Evolutionary conservation across 1,139 yeast species (phyloP).

Genomic region (Arxiozyma telluris): DNA sequence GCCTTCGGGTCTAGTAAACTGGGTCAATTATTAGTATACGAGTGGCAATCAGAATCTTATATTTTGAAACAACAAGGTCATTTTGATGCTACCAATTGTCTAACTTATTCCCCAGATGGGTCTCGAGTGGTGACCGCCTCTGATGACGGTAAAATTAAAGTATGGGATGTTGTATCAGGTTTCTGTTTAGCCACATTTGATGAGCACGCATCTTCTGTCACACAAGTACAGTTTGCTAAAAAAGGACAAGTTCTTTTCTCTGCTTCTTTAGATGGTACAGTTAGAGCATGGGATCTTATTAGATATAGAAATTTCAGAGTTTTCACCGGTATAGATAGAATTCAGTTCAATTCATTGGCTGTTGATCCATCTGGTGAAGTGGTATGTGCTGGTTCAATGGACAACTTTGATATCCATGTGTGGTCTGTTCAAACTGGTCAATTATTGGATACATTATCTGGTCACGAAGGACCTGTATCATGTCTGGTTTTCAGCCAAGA

Average conservation of each 20-base stretch:
- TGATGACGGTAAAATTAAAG: conserved; percentile 93
- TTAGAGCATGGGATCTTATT: conserved; percentile 92
- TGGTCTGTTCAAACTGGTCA: conserved; percentile 98
- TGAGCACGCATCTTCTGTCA: conserved; percentile 84
- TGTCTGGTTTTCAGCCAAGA: conserved; percentile 80
- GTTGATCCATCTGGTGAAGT: conserved; percentile 97
- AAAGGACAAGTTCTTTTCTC: conserved; percentile 86
- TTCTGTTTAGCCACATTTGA: conserved; percentile 86
- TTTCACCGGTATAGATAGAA: conserved; percentile 80
- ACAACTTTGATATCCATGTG: conserved; percentile 80
- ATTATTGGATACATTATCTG: conserved; percentile 73
- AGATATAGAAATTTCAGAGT: conserved; percentile 91
- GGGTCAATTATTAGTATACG: conserved; percentile 94
- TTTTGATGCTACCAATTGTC: conserved; percentile 77
- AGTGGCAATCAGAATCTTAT: conserved; percentile 97
- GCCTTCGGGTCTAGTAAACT: conserved; percentile 86
- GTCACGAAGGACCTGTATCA: conserved; percentile 95
- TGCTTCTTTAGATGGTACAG: conserved; percentile 90
- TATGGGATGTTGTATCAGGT: conserved; percentile 92
- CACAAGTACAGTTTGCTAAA: conserved; percentile 77
- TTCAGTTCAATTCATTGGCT: conserved; percentile 82
- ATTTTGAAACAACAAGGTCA: conserved; percentile 95
- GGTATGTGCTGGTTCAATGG: conserved; percentile 90
- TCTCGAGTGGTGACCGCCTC: conserved; percentile 86
- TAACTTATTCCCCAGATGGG: conserved; percentile 93